A percentile compares a stretch with the other conserved stretches of the same genome.
These are phyloP conservation scores for Sicyos baderoa DNA, from an alignment of 306 rosid species.

Conservation along the genomic window DNA sequence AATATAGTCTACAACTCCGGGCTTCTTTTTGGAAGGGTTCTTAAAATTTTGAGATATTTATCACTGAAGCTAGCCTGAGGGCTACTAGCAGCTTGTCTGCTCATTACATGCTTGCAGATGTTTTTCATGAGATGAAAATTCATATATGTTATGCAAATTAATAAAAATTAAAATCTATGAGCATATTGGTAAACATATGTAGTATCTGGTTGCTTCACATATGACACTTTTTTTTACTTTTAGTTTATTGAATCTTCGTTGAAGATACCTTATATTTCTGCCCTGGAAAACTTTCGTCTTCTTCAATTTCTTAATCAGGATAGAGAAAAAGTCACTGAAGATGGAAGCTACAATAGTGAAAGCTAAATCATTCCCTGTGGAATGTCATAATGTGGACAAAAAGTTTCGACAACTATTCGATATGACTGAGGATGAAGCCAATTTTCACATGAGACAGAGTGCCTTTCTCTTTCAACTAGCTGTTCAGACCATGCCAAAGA, in stretches of 20 bases:
- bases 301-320: conserved; percentile 49
- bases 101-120: neutral
- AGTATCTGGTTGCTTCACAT: neutral
- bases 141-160: too few relatives aligned
- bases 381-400: conserved; percentile 88
- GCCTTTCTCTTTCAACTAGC: conserved; percentile 89
- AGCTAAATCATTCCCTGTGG: conserved; percentile 68
- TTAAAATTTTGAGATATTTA: too few relatives aligned
- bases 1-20: too few relatives aligned
- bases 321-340: conserved; percentile 49
- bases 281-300: conserved; percentile 18
- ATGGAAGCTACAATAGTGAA: conserved; percentile 51
- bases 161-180: neutral
- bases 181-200: neutral
- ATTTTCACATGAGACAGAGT: conserved; percentile 92
- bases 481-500: conserved; percentile 95
- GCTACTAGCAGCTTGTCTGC: too few relatives aligned
- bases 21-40: too few relatives aligned
- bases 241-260: neutral
- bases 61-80: too few relatives aligned
- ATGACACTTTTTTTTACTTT: neutral
- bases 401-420: conserved; percentile 87
- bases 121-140: too few relatives aligned
- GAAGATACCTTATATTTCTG: neutral
- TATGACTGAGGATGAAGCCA: conserved; percentile 93